A percentile compares a stretch with the other conserved stretches of the same genome.
phyloP scores from a whole-genome alignment of 2,329 filamentous ascomycete species.

The Pyrenochaeta sp. region DNA sequence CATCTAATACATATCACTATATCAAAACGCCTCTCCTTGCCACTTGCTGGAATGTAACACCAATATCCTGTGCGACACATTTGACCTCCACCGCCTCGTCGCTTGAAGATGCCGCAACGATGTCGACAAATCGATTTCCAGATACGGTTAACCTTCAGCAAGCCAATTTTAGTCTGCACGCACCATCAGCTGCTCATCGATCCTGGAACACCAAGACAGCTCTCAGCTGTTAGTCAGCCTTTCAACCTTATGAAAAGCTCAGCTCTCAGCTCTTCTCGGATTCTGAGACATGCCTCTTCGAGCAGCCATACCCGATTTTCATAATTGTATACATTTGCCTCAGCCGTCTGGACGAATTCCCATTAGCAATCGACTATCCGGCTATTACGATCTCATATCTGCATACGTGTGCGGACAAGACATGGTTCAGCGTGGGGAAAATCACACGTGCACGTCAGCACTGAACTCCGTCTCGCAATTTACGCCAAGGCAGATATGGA shows the following conservation, averaged over 20 bases:
- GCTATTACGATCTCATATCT: slow-evolving; percentile 4
- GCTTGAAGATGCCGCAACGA: slow-evolving; percentile 1
- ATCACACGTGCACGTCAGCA: slow-evolving; percentile 2
- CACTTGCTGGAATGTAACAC: neutral
- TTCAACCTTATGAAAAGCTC: neutral
- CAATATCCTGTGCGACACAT: neutral
- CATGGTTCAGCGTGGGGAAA: slow-evolving; percentile 3
- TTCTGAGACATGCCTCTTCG: neutral
- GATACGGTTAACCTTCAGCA: no score
- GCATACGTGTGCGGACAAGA: neutral
- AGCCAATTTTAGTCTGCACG: no score
- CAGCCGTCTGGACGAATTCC: neutral
- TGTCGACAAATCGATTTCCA: no score
- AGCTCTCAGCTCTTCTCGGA: slow-evolving; percentile 1
- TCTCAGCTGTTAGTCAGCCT: slow-evolving; percentile 1
- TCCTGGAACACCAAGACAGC: neutral
- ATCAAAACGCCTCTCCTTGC: neutral
- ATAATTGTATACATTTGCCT: no score
- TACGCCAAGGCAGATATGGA: no score
- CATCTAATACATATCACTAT: slow-evolving; percentile 6
- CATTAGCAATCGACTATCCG: slow-evolving; percentile 1
- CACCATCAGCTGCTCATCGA: neutral
- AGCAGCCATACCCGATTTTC: neutral
- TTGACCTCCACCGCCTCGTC: neutral
- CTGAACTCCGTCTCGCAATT: neutral